Evolutionary conservation across 805 yeast genomes (phyloP), one percentile per base, ranked within the genome.

Genomic region (Candida wancherniae): DNA sequence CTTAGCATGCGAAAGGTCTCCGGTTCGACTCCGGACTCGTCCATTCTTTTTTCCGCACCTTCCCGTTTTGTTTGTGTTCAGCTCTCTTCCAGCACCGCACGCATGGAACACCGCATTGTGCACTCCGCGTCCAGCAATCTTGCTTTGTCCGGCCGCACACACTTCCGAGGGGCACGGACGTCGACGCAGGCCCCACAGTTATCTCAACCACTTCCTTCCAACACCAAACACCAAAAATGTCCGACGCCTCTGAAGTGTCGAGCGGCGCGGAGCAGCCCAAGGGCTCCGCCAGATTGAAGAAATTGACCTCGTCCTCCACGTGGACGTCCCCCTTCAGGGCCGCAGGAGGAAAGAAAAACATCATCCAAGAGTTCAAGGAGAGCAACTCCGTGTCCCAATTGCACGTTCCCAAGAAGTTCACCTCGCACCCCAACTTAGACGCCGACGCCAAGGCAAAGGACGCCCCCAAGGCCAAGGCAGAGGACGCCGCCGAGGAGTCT

Each of bases 1-100:
- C 80, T 74, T 75, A 74, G 80, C 80, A 75, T 74, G 80, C 73
- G 77, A 73, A 73, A 75, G 80, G 82, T 75, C 81, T 73, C 74
- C 74, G 80, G 79, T 73, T 73, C 81, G 76, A 74, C 69, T 74
- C 80, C 80, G 73, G 74, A 71, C 78, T 74, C 77, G 80, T 74
- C 80, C 80, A 74, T 39, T 56, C 39, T 37, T 56, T 57, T 63
- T 51, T 44, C 36, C 15, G n/a, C n/a, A n/a, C 20, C 4, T 15
- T 28, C 10, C 21, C 11, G 18, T 16, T 24, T 5, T 19, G 13
- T 16, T 22, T 28, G 25, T 1, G n/a, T 16, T 15, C 25, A 21
- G 9, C n/a, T n/a, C n/a, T n/a, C n/a, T n/a, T n/a, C n/a, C n/a
- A n/a, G n/a, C n/a, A n/a, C n/a, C n/a, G n/a, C n/a, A n/a, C n/a